These are phyloP conservation scores for Salix caprea DNA, from an alignment of 345 rosid species.

Conservation along the genomic window DNA sequence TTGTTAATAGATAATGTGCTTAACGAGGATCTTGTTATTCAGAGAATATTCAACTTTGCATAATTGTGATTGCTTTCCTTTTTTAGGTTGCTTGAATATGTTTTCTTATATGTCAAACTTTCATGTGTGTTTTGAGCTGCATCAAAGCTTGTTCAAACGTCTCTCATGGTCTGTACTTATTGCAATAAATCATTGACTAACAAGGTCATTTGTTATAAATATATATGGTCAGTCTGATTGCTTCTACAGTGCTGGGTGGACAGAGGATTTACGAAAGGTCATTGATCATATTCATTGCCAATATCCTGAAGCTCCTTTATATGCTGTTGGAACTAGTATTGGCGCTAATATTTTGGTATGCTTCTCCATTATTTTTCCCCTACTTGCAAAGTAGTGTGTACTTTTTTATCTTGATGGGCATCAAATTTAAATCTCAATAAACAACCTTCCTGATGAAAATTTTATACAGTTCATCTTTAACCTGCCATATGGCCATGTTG, in stretches of 20 bases:
- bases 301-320: slow-evolving; percentile 39
- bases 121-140: background rate
- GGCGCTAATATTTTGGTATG: slow-evolving; percentile 45
- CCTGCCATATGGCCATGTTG: background rate
- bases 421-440: background rate
- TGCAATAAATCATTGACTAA: slow-evolving; percentile 4
- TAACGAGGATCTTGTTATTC: background rate
- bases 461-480: background rate
- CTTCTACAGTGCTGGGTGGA: slow-evolving; percentile 47
- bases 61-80: background rate
- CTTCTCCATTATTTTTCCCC: background rate
- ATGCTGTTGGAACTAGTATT: slow-evolving; percentile 41
- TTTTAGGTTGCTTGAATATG: slow-evolving; percentile 4
- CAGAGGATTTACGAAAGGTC: slow-evolving; percentile 33
- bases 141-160: background rate
- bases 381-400: background rate
- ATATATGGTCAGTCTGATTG: slow-evolving; percentile 40
- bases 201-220: slow-evolving; percentile 13
- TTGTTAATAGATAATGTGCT: background rate
- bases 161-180: background rate
- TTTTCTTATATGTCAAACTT: background rate
- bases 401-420: background rate
- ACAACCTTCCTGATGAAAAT: background rate
- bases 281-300: slow-evolving; percentile 22
- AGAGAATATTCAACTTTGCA: background rate